Evolutionary conservation across 2,329 filamentous ascomycete species (phyloP).

Genomic region (Colletotrichum cuscutae): DNA sequence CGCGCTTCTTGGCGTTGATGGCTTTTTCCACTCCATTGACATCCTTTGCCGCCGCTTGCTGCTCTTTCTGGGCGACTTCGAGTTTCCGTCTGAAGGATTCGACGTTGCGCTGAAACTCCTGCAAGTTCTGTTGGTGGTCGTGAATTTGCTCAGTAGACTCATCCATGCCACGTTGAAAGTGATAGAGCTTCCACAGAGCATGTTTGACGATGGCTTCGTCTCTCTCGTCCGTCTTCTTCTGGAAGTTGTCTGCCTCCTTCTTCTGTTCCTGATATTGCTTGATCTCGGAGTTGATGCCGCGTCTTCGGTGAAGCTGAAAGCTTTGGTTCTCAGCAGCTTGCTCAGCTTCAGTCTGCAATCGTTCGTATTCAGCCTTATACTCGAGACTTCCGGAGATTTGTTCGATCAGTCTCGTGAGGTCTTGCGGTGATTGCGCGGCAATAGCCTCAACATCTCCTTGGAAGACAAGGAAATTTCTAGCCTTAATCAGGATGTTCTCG

Average conservation of each 20-base stretch:
- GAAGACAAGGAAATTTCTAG: conserved; percentile 97
- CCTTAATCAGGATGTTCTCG: conserved; percentile 98
- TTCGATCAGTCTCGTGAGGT: conserved; percentile 92
- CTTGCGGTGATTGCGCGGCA: conserved; percentile 92
- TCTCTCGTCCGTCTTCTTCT: conserved; percentile 88
- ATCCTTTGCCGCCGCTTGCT: conserved; percentile 79
- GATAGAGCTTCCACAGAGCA: conserved; percentile 95
- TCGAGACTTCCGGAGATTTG: conserved; percentile 97
- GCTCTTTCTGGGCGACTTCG: conserved; percentile 85
- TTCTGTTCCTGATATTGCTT: conserved; percentile 98
- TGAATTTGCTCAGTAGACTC: conserved; percentile 91
- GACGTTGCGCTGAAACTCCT: conserved; percentile 89
- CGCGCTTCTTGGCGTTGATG: conserved; percentile 87
- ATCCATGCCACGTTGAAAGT: conserved; percentile 93
- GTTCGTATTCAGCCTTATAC: conserved; percentile 93
- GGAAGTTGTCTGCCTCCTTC: conserved; percentile 92
- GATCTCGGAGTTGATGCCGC: conserved; percentile 97
- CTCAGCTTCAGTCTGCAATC: conserved; percentile 85
- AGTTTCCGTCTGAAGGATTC: conserved; percentile 85
- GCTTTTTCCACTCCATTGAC: conserved; percentile 84
- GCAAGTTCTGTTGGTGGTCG: conserved; percentile 92
- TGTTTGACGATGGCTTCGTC: conserved; percentile 93
- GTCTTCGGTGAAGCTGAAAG: conserved; percentile 86
- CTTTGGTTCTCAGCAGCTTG: conserved; percentile 89
- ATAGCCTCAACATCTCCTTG: conserved; percentile 98